Conservation (phyloP, 2,329 filamentous ascomycete species). For the Exophiala mesophila region DNA sequence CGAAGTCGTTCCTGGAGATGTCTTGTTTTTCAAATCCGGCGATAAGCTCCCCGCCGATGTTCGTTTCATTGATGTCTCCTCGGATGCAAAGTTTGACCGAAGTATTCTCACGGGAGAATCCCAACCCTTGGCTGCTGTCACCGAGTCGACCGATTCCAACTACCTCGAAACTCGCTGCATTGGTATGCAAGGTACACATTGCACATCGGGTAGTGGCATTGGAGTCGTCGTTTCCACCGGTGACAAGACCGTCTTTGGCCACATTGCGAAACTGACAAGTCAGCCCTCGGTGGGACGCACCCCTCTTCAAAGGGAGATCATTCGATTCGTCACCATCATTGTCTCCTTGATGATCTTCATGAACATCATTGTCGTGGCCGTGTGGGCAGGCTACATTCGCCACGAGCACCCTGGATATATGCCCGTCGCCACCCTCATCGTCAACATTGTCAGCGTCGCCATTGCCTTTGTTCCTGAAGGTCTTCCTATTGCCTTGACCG, state of each 20-base stretch:
- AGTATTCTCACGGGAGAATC: conserved; percentile 70
- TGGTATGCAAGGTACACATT: conserved; percentile 74
- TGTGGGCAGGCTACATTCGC: conserved; percentile 69
- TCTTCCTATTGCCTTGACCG: conserved; percentile 64
- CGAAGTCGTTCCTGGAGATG: conserved; percentile 67
- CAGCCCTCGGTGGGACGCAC: conserved; percentile 64
- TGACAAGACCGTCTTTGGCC: conserved; percentile 68
- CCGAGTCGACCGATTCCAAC: conserved; percentile 65
- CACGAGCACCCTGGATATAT: conserved; percentile 65
- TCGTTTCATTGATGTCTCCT: conserved; percentile 63
- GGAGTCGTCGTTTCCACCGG: conserved; percentile 67
- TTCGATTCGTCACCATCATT: conserved; percentile 68
- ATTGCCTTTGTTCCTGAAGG: conserved; percentile 74
- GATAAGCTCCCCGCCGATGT: conserved; percentile 72
- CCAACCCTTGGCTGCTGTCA: conserved; percentile 56
- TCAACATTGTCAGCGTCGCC: conserved; percentile 66
- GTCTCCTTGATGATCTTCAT: conserved; percentile 55
- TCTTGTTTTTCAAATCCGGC: conserved; percentile 63
- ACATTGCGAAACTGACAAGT: conserved; percentile 67
- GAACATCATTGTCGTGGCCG: conserved; percentile 53
- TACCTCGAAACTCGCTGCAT: conserved; percentile 74
- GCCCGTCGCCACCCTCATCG: conserved; percentile 65
- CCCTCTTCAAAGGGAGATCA: conserved; percentile 65
- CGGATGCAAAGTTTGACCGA: conserved; percentile 67
- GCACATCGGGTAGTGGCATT: conserved; percentile 61